These are phyloP conservation scores for Hyaloperonospora arabidopsidis DNA, from an alignment of 352 stramenopile genomes.

Conservation along the genomic window DNA sequence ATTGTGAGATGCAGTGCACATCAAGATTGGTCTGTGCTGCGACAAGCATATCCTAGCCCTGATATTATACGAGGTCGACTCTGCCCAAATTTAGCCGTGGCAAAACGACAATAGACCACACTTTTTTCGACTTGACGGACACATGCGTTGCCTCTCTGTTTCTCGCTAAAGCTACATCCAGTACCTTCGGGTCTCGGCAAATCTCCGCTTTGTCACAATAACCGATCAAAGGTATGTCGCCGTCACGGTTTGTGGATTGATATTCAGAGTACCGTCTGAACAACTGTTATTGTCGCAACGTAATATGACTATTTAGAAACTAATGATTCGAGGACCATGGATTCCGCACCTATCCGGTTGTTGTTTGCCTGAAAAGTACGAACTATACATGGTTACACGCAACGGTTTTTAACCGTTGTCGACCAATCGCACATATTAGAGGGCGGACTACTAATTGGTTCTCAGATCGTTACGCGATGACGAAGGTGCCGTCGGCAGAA, in stretches of 20 bases:
- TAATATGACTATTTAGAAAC: too few relatives aligned
- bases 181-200: constrained; percentile 45
- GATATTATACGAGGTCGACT: too few relatives aligned
- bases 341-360: not conserved
- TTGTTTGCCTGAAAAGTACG: not conserved
- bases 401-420: constrained; percentile 4
- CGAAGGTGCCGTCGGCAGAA: constrained; percentile 45
- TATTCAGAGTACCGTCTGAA: too few relatives aligned
- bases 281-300: too few relatives aligned
- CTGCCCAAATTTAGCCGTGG: constrained; percentile 65
- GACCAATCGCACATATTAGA: constrained; percentile 12
- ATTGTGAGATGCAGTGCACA: too few relatives aligned
- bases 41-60: too few relatives aligned
- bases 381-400: constrained; percentile 7
- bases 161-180: constrained; percentile 39
- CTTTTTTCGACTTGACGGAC: constrained; percentile 50
- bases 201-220: constrained; percentile 30
- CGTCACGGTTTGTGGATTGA: too few relatives aligned
- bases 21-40: too few relatives aligned
- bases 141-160: constrained; percentile 64
- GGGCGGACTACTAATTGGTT: constrained; percentile 23
- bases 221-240: not conserved
- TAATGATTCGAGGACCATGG: too few relatives aligned
- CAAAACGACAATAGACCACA: constrained; percentile 68
- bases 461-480: not conserved